Evolutionary conservation across 2,329 filamentous ascomycete genomes (phyloP), one percentile per base, ranked within the genome.

Genomic region (Aureobasidium vineae): DNA sequence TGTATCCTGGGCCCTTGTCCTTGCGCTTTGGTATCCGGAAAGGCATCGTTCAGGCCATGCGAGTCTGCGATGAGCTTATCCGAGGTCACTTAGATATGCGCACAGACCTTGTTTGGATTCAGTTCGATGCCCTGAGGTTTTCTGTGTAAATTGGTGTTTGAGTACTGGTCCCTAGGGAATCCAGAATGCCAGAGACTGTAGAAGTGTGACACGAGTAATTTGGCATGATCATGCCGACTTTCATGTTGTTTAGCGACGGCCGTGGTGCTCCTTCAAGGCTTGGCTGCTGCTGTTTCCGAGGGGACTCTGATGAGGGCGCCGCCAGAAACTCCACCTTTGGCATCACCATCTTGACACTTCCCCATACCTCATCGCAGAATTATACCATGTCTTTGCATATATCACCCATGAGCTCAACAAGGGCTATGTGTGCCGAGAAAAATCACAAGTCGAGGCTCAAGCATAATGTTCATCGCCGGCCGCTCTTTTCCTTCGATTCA

Each of bases 11-110:
- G 26, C 40, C 49, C 16, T 40, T 54, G 40, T 56, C 50, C 16
- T 65, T 65, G 50, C 61, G 61, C n/a, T 56, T 65, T n/a, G 61
- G 61, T 47, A 65, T 33, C 13, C 61, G 61, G 31, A 65, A 65
- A 33, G 61, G 61, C 61, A 65, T 65, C 41, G 40, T 60, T 60
- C 23, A 60, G 28, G 56, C 40, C 56, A 60, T 47, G 21, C 56
- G 41, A 60, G n/a, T 13, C 26, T 33, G 21, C 41, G 41, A 26
- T 60, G 8, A 6, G 28, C 8, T 33, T 16, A 36, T 43, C 41
- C 10, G 26, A 33, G 19, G 28, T 47, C 38, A 47, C 56, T 33
- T 23, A 10, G 23, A 26, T 26, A 47, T 33, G 36, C 56, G 56
- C 56, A 60, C 56, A 60, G 56, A 60, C 56, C 56, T 23, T 45